Evolutionary conservation across 345 rosid genomes (phyloP).

Genomic region (Populus pruinosa): DNA sequence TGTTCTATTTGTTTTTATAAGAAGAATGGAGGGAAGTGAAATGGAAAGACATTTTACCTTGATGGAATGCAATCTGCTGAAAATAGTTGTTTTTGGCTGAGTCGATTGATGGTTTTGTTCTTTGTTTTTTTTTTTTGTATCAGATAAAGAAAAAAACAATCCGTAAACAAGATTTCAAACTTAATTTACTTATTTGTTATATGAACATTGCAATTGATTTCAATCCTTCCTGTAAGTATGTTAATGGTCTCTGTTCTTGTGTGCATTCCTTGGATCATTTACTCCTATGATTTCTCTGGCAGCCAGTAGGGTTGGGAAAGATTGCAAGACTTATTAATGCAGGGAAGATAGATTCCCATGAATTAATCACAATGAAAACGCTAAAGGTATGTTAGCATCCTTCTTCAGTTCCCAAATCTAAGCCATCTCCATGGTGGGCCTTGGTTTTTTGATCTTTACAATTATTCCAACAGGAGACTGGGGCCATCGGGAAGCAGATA

Average conservation of each 20-base stretch:
- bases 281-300: conserved; percentile 22
- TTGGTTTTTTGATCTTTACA: conserved; percentile 12
- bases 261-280: not conserved
- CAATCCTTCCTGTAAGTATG: not conserved
- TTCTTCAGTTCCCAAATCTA: conserved; percentile 5
- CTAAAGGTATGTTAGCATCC: conserved; percentile 58
- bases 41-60: too few species aligned
- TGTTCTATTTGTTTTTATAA: too few species aligned
- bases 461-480: conserved; percentile 47
- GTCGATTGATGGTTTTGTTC: too few species aligned
- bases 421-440: conserved; percentile 4
- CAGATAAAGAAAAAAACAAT: too few species aligned
- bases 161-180: too few species aligned
- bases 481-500: conserved; percentile 87
- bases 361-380: conserved; percentile 89
- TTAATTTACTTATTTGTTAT: too few species aligned
- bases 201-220: not conserved
- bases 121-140: too few species aligned
- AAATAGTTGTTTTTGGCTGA: too few species aligned
- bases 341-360: conserved; percentile 96
- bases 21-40: too few species aligned
- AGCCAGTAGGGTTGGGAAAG: conserved; percentile 96
- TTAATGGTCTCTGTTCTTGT: not conserved
- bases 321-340: conserved; percentile 83
- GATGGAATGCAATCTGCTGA: too few species aligned